Evolutionary conservation across 148 eudicot species (phyloP).

Genomic region (Rhododendron henanense): DNA sequence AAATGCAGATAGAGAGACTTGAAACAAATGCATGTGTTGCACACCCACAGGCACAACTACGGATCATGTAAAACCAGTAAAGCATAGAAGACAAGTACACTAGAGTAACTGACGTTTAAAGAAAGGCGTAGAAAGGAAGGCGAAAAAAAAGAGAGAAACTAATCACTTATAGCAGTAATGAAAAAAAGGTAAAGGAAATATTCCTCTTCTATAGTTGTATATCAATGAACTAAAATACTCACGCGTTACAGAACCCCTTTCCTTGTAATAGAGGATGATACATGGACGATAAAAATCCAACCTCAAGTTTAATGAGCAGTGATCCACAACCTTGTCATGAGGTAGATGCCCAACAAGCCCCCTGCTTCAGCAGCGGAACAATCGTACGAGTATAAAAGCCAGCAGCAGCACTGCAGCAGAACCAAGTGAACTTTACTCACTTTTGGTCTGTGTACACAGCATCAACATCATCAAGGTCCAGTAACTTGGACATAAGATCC

Average conservation of each 20-base stretch:
- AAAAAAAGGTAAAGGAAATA: not conserved
- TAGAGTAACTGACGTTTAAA: not conserved
- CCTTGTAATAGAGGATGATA: not conserved
- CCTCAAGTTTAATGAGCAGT: not conserved
- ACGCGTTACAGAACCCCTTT: not conserved
- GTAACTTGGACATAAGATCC: slow-evolving; percentile 79
- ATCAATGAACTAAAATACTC: not conserved
- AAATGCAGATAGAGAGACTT: not conserved
- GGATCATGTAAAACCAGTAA: not conserved
- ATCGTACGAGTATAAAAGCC: not conserved
- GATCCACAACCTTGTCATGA: not conserved
- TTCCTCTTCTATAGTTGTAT: not conserved
- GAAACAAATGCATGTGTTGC: not conserved
- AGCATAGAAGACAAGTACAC: not conserved
- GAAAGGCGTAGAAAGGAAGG: too few species aligned
- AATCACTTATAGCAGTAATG: not conserved
- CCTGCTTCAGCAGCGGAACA: not conserved
- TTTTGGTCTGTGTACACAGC: slow-evolving; percentile 89
- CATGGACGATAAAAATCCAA: not conserved
- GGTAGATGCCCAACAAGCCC: slow-evolving; percentile 2
- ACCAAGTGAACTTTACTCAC: slow-evolving; percentile 23
- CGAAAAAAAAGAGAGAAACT: not conserved
- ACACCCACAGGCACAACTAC: not conserved
- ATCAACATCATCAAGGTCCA: slow-evolving; percentile 96
- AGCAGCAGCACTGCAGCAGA: not conserved